phyloP scores from a whole-genome alignment of 345 rosid genomes.

The Hirschfeldia incana region DNA sequence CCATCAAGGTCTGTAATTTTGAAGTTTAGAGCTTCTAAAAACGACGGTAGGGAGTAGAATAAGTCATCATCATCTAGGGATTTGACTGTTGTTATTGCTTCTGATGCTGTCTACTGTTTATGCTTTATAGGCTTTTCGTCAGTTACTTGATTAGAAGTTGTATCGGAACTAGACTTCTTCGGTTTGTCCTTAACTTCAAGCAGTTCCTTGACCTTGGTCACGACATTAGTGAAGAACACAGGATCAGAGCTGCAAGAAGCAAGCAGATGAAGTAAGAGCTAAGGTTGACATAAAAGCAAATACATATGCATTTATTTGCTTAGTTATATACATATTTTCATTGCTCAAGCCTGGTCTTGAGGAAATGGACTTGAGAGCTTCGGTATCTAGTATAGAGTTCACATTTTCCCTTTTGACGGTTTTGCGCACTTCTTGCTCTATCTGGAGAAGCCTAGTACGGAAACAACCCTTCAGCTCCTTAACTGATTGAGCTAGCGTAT shows the following conservation, averaged over 20 bases:
- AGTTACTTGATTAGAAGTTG: neutral
- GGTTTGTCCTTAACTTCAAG: neutral
- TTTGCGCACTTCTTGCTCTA: slow-evolving; percentile 1
- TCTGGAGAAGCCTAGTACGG: slow-evolving; percentile 12
- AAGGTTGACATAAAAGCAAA: neutral
- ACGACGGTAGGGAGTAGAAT: neutral
- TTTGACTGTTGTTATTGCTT: no score
- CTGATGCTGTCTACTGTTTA: neutral
- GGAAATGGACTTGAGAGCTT: slow-evolving; percentile 13
- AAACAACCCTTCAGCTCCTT: neutral
- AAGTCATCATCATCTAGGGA: neutral
- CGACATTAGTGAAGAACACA: neutral
- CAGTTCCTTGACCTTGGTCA: slow-evolving; percentile 5
- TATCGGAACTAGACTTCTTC: neutral
- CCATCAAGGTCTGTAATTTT: neutral
- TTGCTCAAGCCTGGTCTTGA: neutral
- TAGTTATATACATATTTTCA: neutral
- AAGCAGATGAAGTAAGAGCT: neutral
- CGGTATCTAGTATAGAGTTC: slow-evolving; percentile 2
- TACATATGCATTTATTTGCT: neutral
- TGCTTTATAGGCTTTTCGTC: neutral
- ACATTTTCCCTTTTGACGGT: neutral
- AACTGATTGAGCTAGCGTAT: neutral
- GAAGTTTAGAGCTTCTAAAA: neutral
- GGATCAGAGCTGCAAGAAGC: slow-evolving; percentile 12